Evolutionary conservation across 345 rosid species (phyloP).

Genomic region (Gossypium rotundifolium): DNA sequence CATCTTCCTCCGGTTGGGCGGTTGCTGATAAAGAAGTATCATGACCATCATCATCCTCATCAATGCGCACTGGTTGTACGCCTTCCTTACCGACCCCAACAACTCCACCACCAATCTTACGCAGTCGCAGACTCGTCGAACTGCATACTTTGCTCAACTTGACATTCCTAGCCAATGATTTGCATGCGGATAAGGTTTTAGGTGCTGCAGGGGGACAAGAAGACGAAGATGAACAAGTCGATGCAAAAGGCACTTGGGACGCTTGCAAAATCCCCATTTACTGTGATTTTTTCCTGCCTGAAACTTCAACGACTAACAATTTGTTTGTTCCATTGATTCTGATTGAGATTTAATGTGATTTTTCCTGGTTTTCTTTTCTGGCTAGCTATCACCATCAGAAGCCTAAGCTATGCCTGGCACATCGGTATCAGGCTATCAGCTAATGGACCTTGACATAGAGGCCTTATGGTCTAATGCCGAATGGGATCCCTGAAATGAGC

Average conservation of each 20-base stretch:
- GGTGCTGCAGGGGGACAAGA: background rate
- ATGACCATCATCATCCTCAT: background rate
- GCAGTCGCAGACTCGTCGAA: background rate
- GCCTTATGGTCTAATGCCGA: background rate
- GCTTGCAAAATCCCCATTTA: constrained; percentile 11
- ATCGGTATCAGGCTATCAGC: background rate
- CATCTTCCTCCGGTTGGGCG: constrained; percentile 18
- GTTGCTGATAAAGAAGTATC: background rate
- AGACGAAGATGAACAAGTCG: background rate
- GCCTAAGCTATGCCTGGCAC: background rate
- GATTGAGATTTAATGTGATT: no score
- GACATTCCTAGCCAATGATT: background rate
- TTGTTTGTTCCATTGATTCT: background rate
- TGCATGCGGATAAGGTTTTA: constrained; percentile 12
- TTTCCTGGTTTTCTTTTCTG: background rate
- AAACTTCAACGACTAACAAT: background rate
- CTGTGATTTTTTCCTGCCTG: background rate
- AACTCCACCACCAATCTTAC: background rate
- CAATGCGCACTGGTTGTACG: background rate
- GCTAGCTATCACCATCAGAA: no score
- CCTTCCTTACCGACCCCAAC: background rate
- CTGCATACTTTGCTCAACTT: background rate
- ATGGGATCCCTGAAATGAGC: background rate
- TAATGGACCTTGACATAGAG: background rate
- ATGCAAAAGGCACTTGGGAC: constrained; percentile 6